These are phyloP conservation scores for Globisporangium lucens DNA, from an alignment of 352 stramenopile genomes.

Conservation along the genomic window DNA sequence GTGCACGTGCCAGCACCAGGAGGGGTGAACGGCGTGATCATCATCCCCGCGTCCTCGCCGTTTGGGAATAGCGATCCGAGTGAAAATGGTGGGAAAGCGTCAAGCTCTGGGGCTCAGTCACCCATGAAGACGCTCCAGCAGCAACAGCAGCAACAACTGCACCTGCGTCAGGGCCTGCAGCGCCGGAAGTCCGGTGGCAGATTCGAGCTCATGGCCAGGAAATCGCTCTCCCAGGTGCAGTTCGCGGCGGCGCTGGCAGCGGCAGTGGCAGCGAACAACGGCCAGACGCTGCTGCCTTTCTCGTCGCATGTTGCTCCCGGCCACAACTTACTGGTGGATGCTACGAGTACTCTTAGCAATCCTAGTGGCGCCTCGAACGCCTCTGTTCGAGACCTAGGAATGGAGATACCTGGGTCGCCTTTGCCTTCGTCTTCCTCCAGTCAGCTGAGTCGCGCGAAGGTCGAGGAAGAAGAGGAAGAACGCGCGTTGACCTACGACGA, in stretches of 20 bases:
- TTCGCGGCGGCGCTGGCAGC: conserved; percentile 31
- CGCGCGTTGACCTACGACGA: conserved; percentile 72
- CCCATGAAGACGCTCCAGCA: conserved; percentile 15
- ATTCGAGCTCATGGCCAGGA: conserved; percentile 37
- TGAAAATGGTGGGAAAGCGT: not conserved
- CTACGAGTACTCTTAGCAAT: too few species aligned
- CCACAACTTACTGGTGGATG: not conserved
- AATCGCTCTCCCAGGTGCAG: conserved; percentile 44
- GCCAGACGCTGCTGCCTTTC: not conserved
- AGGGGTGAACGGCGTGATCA: conserved; percentile 52
- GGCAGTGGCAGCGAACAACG: conserved; percentile 9
- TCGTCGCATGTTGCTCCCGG: not conserved
- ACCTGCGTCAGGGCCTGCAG: conserved; percentile 21
- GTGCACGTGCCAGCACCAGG: conserved; percentile 58
- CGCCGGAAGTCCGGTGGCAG: conserved; percentile 29
- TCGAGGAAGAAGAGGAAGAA: conserved; percentile 67
- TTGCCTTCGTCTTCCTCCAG: not conserved
- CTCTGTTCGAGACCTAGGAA: not conserved
- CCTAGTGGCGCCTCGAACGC: not conserved
- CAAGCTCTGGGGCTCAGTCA: conserved; percentile 1
- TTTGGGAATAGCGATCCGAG: not conserved
- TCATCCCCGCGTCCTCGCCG: conserved; percentile 32
- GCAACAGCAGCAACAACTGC: conserved; percentile 11
- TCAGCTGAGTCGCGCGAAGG: conserved; percentile 1
- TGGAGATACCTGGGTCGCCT: not conserved